Evolutionary conservation across 768 basidiomycete species (phyloP), one percentile per base, ranked within the genome.

Genomic region (Kwoniella shandongensis): DNA sequence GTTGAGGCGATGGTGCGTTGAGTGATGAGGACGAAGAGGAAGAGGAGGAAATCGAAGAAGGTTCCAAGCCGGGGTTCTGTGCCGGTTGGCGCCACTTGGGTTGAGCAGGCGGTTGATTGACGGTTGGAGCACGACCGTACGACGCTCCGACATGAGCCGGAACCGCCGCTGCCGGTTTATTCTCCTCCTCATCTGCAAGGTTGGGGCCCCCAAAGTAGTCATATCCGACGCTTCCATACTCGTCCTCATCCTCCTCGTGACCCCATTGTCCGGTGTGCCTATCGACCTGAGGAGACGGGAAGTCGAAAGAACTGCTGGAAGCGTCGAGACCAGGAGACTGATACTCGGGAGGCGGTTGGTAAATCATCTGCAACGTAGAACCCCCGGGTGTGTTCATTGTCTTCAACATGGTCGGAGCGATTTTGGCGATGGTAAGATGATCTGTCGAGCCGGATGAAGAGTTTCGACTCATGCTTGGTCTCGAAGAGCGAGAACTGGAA

Each of bases 371-470:
- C 7, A 50, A 39, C 6, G 75, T 67, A 2, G 68, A 67, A 4
- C 76, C 76, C 1, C 74, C 67, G 2, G 78, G 79, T n/a, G 65
- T 48, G 40, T 77, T 80, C 48, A 69, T 66, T 10, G 89, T 89
- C 79, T 98, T 99, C 63, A 98, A 81, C 44, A 89, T 82, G 4
- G 96, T 93, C 4, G 87, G 87, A 0, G 86, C 84, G 44, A 88
- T 86, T 35, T 84, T 81, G 12, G 85, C 85, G 52, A 88, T 88
- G 10, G 87, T 87, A 61, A 86, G 77, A 26, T 83, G 81, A 38
- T 86, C 85, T 27, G 80, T 35, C n/a, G 67, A 66, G 25, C 51
- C 61, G 29, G 63, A 54, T 3, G 67, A 68, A 2, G 67, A 67
- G 32, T 69, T 58, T 22, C 77, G 41, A 23, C 65, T 65, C 27